These are phyloP conservation scores for Clarireedia hainanense DNA, from an alignment of 2,329 filamentous ascomycete genomes.

Conservation along the genomic window DNA sequence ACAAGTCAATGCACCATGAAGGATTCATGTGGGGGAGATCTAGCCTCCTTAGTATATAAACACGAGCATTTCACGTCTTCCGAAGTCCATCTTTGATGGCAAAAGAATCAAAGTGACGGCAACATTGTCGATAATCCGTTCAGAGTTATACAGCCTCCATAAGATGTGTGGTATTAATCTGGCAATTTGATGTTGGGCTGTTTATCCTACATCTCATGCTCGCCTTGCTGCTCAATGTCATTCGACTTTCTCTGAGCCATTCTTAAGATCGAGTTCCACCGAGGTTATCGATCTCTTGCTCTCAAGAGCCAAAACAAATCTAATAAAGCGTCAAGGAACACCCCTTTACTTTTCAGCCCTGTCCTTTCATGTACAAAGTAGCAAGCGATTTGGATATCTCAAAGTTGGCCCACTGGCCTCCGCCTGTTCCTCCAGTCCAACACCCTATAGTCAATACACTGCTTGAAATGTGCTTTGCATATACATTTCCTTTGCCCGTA, in stretches of 20 bases:
- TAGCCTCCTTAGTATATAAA: not conserved
- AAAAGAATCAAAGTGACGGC: not conserved
- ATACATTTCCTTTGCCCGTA: not conserved
- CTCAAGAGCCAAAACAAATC: slow-evolving; percentile 24
- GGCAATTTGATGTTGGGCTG: slow-evolving; percentile 16
- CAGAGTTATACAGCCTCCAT: slow-evolving; percentile 4
- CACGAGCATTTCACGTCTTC: not conserved
- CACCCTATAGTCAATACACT: slow-evolving; percentile 26
- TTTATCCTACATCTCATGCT: slow-evolving; percentile 26
- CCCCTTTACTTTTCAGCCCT: slow-evolving; percentile 23
- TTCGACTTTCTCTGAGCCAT: slow-evolving; percentile 2
- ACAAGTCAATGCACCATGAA: too few relatives aligned
- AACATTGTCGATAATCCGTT: not conserved
- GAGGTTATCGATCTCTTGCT: slow-evolving; percentile 19
- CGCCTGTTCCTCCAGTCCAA: slow-evolving; percentile 15
- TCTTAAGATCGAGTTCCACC: slow-evolving; percentile 9
- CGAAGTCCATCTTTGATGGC: too few relatives aligned
- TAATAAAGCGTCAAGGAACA: slow-evolving; percentile 23
- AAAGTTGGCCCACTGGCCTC: slow-evolving; percentile 11
- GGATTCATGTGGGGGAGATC: not conserved
- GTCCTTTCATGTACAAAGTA: slow-evolving; percentile 24
- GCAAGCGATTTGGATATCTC: slow-evolving; percentile 9
- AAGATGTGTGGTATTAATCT: slow-evolving; percentile 11
- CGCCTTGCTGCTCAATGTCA: slow-evolving; percentile 13
- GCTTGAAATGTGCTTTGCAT: slow-evolving; percentile 16